These are phyloP conservation scores for Durio zibethinus DNA, from an alignment of 345 rosid genomes.

Conservation along the genomic window DNA sequence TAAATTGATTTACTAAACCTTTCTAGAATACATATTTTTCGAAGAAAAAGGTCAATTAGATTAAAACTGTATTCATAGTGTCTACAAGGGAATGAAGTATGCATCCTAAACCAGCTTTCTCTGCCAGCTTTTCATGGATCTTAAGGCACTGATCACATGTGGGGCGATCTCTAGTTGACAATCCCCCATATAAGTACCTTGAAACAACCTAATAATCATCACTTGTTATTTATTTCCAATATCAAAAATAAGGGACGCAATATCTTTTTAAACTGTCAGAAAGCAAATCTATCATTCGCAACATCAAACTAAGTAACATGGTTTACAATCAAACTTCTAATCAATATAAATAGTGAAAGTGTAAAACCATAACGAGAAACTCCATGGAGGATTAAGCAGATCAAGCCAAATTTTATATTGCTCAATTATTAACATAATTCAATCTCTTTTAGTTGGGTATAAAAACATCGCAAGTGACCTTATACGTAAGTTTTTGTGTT, in stretches of 20 bases:
- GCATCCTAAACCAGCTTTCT: conserved; percentile 92
- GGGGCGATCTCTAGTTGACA: conserved; percentile 93
- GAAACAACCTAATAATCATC: not conserved
- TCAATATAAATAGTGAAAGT: not conserved
- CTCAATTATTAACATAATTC: not conserved
- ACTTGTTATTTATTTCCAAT: not conserved
- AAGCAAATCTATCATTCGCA: not conserved
- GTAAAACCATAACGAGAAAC: not conserved
- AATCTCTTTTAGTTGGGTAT: not conserved
- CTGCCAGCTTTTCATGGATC: conserved; percentile 84
- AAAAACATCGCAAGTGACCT: not conserved
- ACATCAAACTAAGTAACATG: not conserved
- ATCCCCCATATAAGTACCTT: conserved; percentile 87
- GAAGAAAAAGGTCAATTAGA: not conserved
- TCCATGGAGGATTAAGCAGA: not conserved
- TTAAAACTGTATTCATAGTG: conserved; percentile 73
- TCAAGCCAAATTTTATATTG: not conserved
- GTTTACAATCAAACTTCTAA: not conserved
- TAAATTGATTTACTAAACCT: too few species aligned
- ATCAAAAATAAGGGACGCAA: not conserved
- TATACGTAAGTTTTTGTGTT: too few species aligned
- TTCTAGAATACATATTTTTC: not conserved
- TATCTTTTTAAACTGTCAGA: not conserved
- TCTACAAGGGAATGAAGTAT: conserved; percentile 75
- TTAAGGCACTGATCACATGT: conserved; percentile 92